Conservation (phyloP, 352 stramenopile genomes). For the Pythium aquatile region DNA sequence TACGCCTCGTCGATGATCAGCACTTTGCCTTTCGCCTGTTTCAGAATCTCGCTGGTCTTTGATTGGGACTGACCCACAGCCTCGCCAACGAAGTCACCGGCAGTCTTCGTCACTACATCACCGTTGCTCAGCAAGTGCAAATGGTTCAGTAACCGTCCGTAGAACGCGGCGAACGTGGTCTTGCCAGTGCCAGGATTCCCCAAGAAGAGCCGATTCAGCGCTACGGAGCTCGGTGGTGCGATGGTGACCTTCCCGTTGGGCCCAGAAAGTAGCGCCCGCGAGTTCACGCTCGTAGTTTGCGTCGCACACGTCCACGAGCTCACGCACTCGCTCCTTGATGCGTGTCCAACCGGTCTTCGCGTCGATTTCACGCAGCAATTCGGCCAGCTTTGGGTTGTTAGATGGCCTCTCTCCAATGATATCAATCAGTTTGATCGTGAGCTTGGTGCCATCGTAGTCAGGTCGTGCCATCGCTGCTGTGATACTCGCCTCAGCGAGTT, state of each 20-base stretch:
- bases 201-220: slow-evolving; percentile 88
- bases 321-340: slow-evolving; percentile 75
- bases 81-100: slow-evolving; percentile 83
- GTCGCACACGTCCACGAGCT: slow-evolving; percentile 73
- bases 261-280: not conserved
- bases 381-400: slow-evolving; percentile 66
- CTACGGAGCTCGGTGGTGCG: slow-evolving; percentile 42
- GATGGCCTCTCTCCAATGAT: slow-evolving; percentile 79
- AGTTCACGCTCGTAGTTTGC: slow-evolving; percentile 86
- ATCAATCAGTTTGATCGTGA: slow-evolving; percentile 55
- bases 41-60: slow-evolving; percentile 84
- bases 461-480: slow-evolving; percentile 62
- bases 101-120: slow-evolving; percentile 87
- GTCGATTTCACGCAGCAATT: slow-evolving; percentile 59
- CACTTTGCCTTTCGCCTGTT: slow-evolving; percentile 86
- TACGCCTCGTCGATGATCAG: slow-evolving; percentile 94
- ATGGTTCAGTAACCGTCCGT: slow-evolving; percentile 83
- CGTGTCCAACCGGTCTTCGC: slow-evolving; percentile 70
- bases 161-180: slow-evolving; percentile 89
- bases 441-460: slow-evolving; percentile 52
- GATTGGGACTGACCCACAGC: slow-evolving; percentile 84
- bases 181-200: slow-evolving; percentile 92
- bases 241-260: slow-evolving; percentile 35
- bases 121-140: slow-evolving; percentile 90
- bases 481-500: slow-evolving; percentile 64